These are phyloP conservation scores for Penicillium sp. DNA, from an alignment of 2,329 filamentous ascomycete species.

Conservation along the genomic window DNA sequence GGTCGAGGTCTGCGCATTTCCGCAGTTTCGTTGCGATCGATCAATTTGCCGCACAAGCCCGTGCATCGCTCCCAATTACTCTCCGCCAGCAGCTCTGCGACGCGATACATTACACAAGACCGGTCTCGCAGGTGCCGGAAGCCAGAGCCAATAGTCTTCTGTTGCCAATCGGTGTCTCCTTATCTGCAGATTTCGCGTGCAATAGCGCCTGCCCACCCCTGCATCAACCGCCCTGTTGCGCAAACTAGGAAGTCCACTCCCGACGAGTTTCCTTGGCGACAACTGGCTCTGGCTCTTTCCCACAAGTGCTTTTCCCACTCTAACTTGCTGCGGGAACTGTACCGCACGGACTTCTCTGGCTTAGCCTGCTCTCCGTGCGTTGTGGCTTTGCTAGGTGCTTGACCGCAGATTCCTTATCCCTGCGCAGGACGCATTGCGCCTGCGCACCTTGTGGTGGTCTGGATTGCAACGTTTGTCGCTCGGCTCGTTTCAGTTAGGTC, in stretches of 20 bases:
- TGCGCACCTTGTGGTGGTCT: neutral
- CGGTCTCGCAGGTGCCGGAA: neutral
- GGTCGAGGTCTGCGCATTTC: neutral
- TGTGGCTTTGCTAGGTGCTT: neutral
- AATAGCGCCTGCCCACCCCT: conserved; percentile 9
- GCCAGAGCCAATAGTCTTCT: neutral
- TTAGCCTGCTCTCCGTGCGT: neutral
- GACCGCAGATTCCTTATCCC: neutral
- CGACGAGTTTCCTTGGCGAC: neutral
- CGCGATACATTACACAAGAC: neutral
- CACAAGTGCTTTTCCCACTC: neutral
- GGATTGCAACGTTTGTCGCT: conserved; percentile 2
- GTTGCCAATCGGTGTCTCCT: conserved; percentile 1
- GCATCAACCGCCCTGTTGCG: conserved; percentile 8
- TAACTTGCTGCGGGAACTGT: neutral
- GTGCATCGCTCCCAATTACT: neutral
- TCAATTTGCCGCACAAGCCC: neutral
- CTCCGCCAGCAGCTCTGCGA: neutral
- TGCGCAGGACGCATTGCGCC: neutral
- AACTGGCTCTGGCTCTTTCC: neutral
- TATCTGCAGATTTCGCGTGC: conserved; percentile 2
- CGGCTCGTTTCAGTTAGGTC: neutral
- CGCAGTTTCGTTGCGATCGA: neutral
- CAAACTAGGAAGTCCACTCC: conserved; percentile 6
- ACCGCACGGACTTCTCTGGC: neutral